Evolutionary conservation across 2,329 filamentous ascomycete species (phyloP).

Genomic region (Colletotrichum orbiculare): DNA sequence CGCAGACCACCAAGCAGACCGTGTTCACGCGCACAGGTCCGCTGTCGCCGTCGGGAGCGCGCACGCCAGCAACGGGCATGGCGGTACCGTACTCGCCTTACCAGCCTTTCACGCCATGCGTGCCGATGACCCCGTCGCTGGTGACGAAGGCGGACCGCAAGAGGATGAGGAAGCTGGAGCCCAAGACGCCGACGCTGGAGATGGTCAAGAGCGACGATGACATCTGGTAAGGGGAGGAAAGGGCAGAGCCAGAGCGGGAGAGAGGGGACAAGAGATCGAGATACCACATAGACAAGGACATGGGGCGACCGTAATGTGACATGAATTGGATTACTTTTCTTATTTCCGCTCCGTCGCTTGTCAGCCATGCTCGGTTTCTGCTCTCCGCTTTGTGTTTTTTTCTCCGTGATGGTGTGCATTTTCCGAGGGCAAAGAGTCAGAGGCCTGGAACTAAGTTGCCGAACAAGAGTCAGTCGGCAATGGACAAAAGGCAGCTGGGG

Average conservation of each 20-base stretch:
- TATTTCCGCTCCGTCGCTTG: too few species aligned
- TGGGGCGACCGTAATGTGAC: constrained; percentile 34
- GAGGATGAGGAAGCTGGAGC: constrained; percentile 72
- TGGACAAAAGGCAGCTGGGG: not conserved
- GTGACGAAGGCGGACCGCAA: constrained; percentile 78
- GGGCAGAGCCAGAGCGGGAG: not conserved
- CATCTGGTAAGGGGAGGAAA: constrained; percentile 62
- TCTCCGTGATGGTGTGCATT: not conserved
- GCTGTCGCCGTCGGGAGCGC: constrained; percentile 66
- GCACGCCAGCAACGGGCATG: constrained; percentile 71
- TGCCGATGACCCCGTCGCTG: constrained; percentile 81
- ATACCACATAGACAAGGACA: constrained; percentile 35
- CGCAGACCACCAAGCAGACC: constrained; percentile 69
- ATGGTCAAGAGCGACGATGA: constrained; percentile 73
- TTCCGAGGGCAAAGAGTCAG: constrained; percentile 3
- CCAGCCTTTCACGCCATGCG: constrained; percentile 80
- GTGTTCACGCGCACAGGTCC: constrained; percentile 69
- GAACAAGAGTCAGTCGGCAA: constrained; percentile 17
- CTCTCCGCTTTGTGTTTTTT: not conserved
- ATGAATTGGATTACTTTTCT: constrained; percentile 25
- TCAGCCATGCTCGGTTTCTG: not conserved
- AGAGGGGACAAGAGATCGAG: not conserved
- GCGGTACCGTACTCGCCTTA: constrained; percentile 81
- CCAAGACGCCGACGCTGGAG: constrained; percentile 70
- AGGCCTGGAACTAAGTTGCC: not conserved